These are phyloP conservation scores for Cryptococcus sp. DNA, from an alignment of 1,284 basidiomycete genomes.

Conservation along the genomic window DNA sequence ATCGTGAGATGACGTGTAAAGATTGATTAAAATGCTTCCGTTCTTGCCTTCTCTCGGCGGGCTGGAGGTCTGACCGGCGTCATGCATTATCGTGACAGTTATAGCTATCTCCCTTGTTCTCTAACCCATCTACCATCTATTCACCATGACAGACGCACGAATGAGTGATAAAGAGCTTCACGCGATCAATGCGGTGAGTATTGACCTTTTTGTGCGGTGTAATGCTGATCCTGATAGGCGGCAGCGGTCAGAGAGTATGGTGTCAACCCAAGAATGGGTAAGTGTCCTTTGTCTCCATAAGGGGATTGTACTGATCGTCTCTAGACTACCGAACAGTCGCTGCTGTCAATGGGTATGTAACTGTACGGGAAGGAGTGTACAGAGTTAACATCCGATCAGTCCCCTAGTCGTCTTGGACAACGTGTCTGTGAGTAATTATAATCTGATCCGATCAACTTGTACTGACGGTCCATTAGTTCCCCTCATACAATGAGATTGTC, in stretches of 20 bases:
- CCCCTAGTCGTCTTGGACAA: slow-evolving; percentile 96
- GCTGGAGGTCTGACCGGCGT: no score
- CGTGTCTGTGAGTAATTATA: slow-evolving; percentile 68
- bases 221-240: slow-evolving; percentile 17
- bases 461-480: slow-evolving; percentile 60
- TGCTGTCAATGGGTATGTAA: slow-evolving; percentile 84
- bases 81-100: no score
- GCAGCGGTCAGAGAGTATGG: slow-evolving; percentile 52
- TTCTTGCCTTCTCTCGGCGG: no score
- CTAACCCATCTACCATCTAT: neutral
- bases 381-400: slow-evolving; percentile 48
- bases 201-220: neutral
- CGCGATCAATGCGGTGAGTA: slow-evolving; percentile 45
- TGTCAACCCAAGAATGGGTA: slow-evolving; percentile 81
- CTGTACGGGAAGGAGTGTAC: neutral
- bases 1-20: neutral
- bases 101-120: neutral
- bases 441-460: neutral
- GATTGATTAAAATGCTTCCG: no score
- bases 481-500: slow-evolving; percentile 99
- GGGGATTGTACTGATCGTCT: slow-evolving; percentile 11
- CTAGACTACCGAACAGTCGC: slow-evolving; percentile 93
- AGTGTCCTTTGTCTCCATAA: slow-evolving; percentile 24
- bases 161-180: slow-evolving; percentile 51
- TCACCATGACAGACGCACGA: slow-evolving; percentile 25